Conservation (phyloP, 257 asterid species). For the Eucommia ulmoides region DNA sequence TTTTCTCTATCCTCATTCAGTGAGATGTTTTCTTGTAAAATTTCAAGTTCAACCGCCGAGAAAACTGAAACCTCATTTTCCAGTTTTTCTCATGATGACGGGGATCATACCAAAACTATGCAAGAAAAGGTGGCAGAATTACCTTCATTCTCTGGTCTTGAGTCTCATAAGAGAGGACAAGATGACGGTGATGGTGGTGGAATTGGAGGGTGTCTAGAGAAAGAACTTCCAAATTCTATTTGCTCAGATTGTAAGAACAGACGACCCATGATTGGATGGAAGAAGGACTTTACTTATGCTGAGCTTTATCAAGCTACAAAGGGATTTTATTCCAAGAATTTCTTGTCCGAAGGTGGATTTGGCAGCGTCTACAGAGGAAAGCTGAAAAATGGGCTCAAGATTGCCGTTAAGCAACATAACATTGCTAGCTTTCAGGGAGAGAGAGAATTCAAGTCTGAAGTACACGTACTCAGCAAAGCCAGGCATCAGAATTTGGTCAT, state of each 20-base stretch:
- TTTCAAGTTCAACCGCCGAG: too few relatives aligned
- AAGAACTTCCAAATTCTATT: constrained; percentile 21
- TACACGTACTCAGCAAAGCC: constrained; percentile 48
- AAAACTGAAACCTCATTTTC: too few relatives aligned
- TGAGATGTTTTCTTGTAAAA: too few relatives aligned
- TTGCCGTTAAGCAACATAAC: constrained; percentile 67
- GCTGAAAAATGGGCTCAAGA: constrained; percentile 30
- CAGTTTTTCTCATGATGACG: too few relatives aligned
- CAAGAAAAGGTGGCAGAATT: too few relatives aligned
- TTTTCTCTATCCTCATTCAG: too few relatives aligned
- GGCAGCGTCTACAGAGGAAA: constrained; percentile 44
- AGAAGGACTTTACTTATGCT: constrained; percentile 31
- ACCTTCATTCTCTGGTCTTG: too few relatives aligned
- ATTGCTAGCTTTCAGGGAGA: constrained; percentile 64
- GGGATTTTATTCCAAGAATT: constrained; percentile 30
- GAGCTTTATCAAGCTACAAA: constrained; percentile 49
- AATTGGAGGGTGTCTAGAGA: too few relatives aligned
- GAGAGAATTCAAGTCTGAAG: constrained; percentile 59
- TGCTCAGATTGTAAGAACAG: constrained; percentile 49
- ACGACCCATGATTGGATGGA: constrained; percentile 32
- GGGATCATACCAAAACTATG: too few relatives aligned
- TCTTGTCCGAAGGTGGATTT: constrained; percentile 64
- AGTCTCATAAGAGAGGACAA: too few relatives aligned
- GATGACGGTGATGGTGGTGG: too few relatives aligned
- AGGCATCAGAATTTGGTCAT: constrained; percentile 57